A percentile compares a stretch with the other conserved stretches of the same genome.
Conservation (phyloP, 2,329 filamentous ascomycete species). For the Penicillium italicum region DNA sequence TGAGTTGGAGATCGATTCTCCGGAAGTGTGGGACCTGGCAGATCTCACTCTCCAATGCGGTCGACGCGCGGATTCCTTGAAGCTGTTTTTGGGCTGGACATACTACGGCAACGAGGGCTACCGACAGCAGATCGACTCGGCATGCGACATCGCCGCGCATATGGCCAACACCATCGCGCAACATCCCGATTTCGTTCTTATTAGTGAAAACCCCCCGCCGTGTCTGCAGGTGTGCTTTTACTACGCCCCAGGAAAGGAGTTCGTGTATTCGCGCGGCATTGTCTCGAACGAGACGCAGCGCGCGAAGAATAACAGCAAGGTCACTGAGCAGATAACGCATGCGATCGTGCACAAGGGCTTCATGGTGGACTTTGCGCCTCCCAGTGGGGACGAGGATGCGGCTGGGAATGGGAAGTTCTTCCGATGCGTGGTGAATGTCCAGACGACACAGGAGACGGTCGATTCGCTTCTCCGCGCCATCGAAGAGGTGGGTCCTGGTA, state of each 20-base stretch:
- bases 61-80: constrained; percentile 76
- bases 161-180: constrained; percentile 59
- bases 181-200: constrained; percentile 62
- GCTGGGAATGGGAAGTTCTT: constrained; percentile 62
- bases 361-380: constrained; percentile 65
- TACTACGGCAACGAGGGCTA: constrained; percentile 82
- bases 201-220: constrained; percentile 72
- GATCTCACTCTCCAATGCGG: constrained; percentile 94
- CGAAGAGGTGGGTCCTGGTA: constrained; percentile 44
- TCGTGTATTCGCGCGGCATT: constrained; percentile 39
- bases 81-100: constrained; percentile 82
- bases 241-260: constrained; percentile 59
- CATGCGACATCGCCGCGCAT: constrained; percentile 67
- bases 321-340: constrained; percentile 55
- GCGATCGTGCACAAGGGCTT: constrained; percentile 58
- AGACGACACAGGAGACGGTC: constrained; percentile 57
- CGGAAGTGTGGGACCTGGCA: constrained; percentile 79
- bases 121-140: constrained; percentile 63
- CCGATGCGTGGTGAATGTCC: constrained; percentile 64
- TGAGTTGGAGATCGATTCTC: constrained; percentile 33
- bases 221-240: constrained; percentile 97
- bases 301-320: constrained; percentile 50
- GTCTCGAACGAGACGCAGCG: constrained; percentile 36
- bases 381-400: constrained; percentile 47
- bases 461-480: constrained; percentile 61